A percentile compares a stretch with the other conserved stretches of the same genome.
Evolutionary conservation across 2,329 filamentous ascomycete genomes (phyloP).

Genomic region (Colletotrichum simmondsii): DNA sequence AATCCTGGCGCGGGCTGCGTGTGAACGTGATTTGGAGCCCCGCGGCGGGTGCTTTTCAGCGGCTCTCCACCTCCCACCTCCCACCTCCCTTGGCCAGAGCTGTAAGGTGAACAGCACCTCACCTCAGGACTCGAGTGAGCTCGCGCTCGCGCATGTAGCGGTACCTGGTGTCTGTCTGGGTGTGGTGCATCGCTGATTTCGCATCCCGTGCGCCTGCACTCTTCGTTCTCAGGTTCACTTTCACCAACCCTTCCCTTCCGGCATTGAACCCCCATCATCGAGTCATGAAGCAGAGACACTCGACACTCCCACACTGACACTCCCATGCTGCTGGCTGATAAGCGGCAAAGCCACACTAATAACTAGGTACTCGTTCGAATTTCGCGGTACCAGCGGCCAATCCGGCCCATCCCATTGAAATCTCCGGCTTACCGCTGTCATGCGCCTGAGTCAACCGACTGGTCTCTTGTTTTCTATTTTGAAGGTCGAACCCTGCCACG

Average conservation of each 20-base stretch:
- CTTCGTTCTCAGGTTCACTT: no score
- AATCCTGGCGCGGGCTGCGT: background rate
- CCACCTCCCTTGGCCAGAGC: background rate
- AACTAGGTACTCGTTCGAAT: background rate
- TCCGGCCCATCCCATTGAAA: constrained; percentile 15
- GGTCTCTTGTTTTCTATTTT: constrained; percentile 8
- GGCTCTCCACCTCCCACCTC: background rate
- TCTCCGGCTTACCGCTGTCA: constrained; percentile 21
- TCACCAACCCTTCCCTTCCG: constrained; percentile 3
- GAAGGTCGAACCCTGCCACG: background rate
- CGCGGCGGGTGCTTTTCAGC: constrained; percentile 15
- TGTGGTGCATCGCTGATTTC: background rate
- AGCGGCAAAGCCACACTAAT: background rate
- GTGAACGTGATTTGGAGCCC: constrained; percentile 3
- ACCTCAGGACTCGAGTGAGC: background rate
- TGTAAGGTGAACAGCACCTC: background rate
- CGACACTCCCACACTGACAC: background rate
- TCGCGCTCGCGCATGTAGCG: constrained; percentile 29
- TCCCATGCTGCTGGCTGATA: background rate
- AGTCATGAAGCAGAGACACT: constrained; percentile 19
- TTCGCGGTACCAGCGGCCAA: constrained; percentile 8
- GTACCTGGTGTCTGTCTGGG: background rate
- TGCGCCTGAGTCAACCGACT: constrained; percentile 31
- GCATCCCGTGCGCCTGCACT: background rate
- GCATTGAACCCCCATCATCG: constrained; percentile 23